A percentile compares a stretch with the other conserved stretches of the same genome.
Conservation (phyloP, 768 basidiomycete genomes). For the Stropharia rugosoannulata region DNA sequence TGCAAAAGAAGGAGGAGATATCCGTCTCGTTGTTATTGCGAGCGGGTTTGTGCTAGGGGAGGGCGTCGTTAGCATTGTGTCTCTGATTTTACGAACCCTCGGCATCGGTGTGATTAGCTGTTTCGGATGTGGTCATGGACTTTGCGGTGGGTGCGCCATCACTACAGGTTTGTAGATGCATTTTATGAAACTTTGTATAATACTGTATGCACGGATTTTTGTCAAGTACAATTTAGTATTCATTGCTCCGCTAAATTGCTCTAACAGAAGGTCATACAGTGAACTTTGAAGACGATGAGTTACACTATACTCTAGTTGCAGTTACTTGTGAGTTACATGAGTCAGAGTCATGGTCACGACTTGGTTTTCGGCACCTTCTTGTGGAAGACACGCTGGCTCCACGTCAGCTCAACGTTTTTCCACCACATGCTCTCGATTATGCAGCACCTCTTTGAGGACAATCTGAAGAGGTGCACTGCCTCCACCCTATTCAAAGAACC, state of each 20-base stretch:
- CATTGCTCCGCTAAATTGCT: too few species aligned
- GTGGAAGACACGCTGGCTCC: constrained; percentile 28
- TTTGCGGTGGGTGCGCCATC: constrained; percentile 68
- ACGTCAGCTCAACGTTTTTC: constrained; percentile 24
- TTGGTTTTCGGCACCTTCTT: constrained; percentile 1
- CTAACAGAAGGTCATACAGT: too few species aligned
- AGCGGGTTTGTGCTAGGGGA: constrained; percentile 97
- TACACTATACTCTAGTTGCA: too few species aligned
- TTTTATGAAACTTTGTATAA: neutral
- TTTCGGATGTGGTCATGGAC: constrained; percentile 79
- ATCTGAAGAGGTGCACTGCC: neutral
- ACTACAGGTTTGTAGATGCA: constrained; percentile 11
- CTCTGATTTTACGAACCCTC: constrained; percentile 68
- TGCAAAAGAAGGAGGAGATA: constrained; percentile 56
- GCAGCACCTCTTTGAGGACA: too few species aligned
- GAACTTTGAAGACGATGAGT: too few species aligned
- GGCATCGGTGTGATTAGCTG: constrained; percentile 81
- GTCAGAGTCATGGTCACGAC: too few species aligned
- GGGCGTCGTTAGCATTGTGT: constrained; percentile 83
- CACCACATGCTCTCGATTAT: neutral
- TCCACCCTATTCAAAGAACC: neutral
- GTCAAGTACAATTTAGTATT: too few species aligned
- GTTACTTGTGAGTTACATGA: too few species aligned
- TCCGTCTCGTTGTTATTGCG: constrained; percentile 82
- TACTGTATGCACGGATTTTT: neutral